Base-by-base conservation (phyloP, 371 early-diverging fungal genomes). In the Mucor racemosus region DNA sequence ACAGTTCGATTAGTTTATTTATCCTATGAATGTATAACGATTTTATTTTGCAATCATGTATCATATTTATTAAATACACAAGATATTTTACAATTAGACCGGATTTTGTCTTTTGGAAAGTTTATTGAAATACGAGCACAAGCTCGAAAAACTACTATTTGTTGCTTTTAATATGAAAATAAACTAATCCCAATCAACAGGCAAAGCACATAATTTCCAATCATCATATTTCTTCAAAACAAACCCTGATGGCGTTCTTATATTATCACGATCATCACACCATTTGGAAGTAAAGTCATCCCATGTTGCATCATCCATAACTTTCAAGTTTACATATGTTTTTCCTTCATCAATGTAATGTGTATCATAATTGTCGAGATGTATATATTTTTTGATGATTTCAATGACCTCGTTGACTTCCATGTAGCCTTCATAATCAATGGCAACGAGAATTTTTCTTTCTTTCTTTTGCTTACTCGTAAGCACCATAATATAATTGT, bases 301-400 rank as follows among this genome's bases (percentile, higher is more conserved):
- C 46, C 56, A 55, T 0, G 56, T 35, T 34, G 56, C 17, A 55
- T 34, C 56, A 55, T 55, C 56, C 56, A 55, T 55, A 15, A 11
- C 56, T 15, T 55, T 55, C 56, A 55, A n/a, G 9, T 55, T 55
- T 14, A 55, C 35, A n/a, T 55, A 55, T 0, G 1, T 7, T 35
- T 55, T 55, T 15, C 35, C 33, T 55, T 55, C 56, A 34, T 55
- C 56, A 13, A 55, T 34, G 34, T 35, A 5, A 33, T 55, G 56
- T 11, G 56, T 55, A 3, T 55, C 33, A 55, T 34, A 31, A 7
- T n/a, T 14, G 4, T 55, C 56, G 4, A 15, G 5, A 17, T 35
- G 14, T 13, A 55, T 55, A 33, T 55, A 55, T 15, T 55, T 10
- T 55, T 55, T 55, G 34, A 55, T 35, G 10, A 55, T 55, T 11